Conservation (phyloP, 192 early-diverging fungal species). For the Powellomyces hirtus region DNA sequence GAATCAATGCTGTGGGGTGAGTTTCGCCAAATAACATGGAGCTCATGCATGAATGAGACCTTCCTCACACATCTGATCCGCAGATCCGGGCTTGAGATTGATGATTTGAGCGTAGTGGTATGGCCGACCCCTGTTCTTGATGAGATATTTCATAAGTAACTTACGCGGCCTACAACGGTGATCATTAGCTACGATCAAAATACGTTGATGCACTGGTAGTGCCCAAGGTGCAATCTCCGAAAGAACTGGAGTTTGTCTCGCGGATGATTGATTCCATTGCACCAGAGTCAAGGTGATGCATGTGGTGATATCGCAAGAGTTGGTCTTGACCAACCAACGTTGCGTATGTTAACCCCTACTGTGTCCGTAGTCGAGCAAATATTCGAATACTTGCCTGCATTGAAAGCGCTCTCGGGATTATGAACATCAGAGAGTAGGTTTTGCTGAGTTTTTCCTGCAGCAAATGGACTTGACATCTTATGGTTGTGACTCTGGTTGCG, state of each 20-base stretch:
- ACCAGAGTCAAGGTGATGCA: slow-evolving; percentile 37
- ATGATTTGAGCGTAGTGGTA: slow-evolving; percentile 79
- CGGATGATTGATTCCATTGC: slow-evolving; percentile 72
- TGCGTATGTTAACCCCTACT: neutral
- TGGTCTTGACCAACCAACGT: neutral
- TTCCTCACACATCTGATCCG: too few relatives aligned
- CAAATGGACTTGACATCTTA: too few relatives aligned
- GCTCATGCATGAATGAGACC: too few relatives aligned
- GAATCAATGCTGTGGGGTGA: slow-evolving; percentile 80
- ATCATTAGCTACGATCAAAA: slow-evolving; percentile 42
- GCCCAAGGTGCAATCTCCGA: slow-evolving; percentile 81
- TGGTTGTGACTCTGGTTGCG: neutral
- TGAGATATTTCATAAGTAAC: neutral
- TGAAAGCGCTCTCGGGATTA: slow-evolving; percentile 81
- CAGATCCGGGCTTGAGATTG: slow-evolving; percentile 67
- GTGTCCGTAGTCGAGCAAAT: slow-evolving; percentile 45
- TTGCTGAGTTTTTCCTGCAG: neutral
- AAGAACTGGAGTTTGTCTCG: slow-evolving; percentile 74
- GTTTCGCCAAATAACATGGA: too few relatives aligned
- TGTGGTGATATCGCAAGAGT: neutral
- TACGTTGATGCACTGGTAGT: slow-evolving; percentile 69
- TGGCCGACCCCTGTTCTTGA: neutral
- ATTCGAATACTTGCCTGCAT: slow-evolving; percentile 85
- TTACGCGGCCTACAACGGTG: neutral
- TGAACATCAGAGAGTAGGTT: slow-evolving; percentile 63